Percentiles rank a stretch among this genome's conserved stretches.
Evolutionary conservation across 2,329 filamentous ascomycete genomes (phyloP).

Genomic region (Talaromyces verruculosus): DNA sequence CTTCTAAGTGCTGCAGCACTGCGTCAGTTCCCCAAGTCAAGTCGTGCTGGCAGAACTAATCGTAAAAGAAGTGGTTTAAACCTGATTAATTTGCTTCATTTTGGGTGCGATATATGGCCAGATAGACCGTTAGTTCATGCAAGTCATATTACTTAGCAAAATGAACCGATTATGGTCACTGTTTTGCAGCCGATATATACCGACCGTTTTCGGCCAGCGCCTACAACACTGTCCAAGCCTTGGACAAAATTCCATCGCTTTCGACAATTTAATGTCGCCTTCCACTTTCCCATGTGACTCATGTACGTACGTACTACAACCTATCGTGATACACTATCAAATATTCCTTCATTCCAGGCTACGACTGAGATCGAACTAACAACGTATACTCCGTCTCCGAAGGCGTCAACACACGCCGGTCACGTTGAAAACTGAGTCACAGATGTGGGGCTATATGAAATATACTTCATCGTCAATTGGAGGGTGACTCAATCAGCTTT

Average conservation of each 20-base stretch:
- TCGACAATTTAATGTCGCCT: not conserved
- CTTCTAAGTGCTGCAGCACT: too few relatives aligned
- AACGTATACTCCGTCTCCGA: constrained; percentile 1
- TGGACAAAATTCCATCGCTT: not conserved
- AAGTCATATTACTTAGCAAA: not conserved
- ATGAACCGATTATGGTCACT: not conserved
- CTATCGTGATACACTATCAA: not conserved
- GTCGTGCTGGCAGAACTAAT: not conserved
- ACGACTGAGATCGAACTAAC: constrained; percentile 4
- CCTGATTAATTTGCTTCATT: constrained; percentile 8
- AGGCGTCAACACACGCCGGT: not conserved
- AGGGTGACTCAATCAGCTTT: constrained; percentile 6
- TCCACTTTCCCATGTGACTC: not conserved
- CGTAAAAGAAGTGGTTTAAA: not conserved
- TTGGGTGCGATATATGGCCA: not conserved
- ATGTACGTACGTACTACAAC: not conserved
- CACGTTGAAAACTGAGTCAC: constrained; percentile 12
- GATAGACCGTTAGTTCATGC: not conserved
- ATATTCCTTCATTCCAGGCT: not conserved
- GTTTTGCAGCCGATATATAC: not conserved
- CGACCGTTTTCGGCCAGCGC: not conserved
- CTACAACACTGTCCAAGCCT: not conserved
- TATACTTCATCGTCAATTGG: not conserved
- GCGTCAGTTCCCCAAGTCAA: not conserved
- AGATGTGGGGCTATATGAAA: not conserved